Evolutionary conservation across 192 early-diverging fungal genomes (phyloP).

Genomic region (Podila horticola): DNA sequence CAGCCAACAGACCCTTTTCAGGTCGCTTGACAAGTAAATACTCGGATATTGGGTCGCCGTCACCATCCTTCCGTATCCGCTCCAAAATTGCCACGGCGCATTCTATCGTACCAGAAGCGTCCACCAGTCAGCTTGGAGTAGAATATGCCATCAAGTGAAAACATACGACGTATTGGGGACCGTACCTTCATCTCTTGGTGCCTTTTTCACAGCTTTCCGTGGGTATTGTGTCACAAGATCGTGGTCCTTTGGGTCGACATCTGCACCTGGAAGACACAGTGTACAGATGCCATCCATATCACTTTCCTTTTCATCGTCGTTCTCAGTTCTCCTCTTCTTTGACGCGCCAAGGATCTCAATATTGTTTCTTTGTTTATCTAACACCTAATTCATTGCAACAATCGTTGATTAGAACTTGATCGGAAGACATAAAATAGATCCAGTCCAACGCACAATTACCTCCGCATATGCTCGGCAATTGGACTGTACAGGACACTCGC

Average conservation of each 20-base stretch:
- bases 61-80: not conserved
- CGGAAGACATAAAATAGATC: not conserved
- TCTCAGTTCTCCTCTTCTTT: not conserved
- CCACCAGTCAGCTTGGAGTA: not conserved
- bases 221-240: conserved; percentile 62
- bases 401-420: not conserved
- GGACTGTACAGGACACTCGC: conserved; percentile 65
- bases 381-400: not conserved
- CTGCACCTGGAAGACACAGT: conserved; percentile 40
- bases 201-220: conserved; percentile 65
- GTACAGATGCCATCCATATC: conserved; percentile 32
- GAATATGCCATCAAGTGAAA: not conserved
- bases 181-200: conserved; percentile 68
- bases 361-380: conserved; percentile 6
- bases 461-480: conserved; percentile 71
- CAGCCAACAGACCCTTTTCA: conserved; percentile 70
- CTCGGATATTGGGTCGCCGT: conserved; percentile 25
- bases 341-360: conserved; percentile 5
- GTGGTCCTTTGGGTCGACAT: conserved; percentile 28
- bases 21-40: conserved; percentile 69
- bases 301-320: not conserved
- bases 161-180: not conserved
- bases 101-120: conserved; percentile 33
- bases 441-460: conserved; percentile 35
- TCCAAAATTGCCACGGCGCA: conserved; percentile 69